Conservation (phyloP, 345 rosid species). For the Murraya paniculata region DNA sequence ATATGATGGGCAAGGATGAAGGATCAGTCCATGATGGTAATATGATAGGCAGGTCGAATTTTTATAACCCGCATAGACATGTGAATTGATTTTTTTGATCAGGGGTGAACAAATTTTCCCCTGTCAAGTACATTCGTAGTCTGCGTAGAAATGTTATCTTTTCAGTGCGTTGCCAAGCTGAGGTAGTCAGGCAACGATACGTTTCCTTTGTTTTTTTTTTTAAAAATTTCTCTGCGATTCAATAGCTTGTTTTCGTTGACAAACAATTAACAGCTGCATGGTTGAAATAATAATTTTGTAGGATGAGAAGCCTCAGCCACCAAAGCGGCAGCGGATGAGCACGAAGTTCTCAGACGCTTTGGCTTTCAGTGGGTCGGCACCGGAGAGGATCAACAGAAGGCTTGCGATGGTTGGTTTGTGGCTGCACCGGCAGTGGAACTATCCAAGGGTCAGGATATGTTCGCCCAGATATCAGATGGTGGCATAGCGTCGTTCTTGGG, state of each 20-base stretch:
- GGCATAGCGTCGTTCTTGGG: slow-evolving; percentile 63
- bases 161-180: slow-evolving; percentile 42
- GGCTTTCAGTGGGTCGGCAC: slow-evolving; percentile 84
- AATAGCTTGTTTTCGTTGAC: neutral
- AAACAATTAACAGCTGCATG: neutral
- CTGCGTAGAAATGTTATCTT: slow-evolving; percentile 23
- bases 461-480: slow-evolving; percentile 56
- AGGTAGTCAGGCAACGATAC: slow-evolving; percentile 25
- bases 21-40: no score
- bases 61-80: no score
- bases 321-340: slow-evolving; percentile 43
- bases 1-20: no score
- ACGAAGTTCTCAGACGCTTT: slow-evolving; percentile 56
- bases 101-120: slow-evolving; percentile 19
- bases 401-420: slow-evolving; percentile 84
- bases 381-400: slow-evolving; percentile 86
- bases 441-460: slow-evolving; percentile 62
- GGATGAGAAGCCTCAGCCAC: neutral
- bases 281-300: neutral
- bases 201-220: no score
- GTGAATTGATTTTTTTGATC: neutral
- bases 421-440: slow-evolving; percentile 68
- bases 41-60: fast-evolving
- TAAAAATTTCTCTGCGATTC: neutral
- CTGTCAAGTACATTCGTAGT: slow-evolving; percentile 18